phyloP scores from a whole-genome alignment of 129 eudicot species.

The Kitagawia praeruptora region DNA sequence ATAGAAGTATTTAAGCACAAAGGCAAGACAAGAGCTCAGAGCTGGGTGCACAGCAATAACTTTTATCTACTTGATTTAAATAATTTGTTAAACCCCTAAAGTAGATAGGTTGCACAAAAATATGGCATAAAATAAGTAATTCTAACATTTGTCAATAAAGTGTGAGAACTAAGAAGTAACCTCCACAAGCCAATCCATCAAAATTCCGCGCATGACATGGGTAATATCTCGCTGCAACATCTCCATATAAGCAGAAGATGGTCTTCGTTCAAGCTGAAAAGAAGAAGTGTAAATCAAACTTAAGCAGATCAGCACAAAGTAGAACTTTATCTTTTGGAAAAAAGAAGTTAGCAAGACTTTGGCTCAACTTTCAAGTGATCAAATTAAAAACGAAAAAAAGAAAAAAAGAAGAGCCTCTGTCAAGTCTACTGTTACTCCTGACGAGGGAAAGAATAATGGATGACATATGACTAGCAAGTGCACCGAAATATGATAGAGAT shows the following conservation, averaged over 20 bases:
- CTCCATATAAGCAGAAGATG: conserved; percentile 65
- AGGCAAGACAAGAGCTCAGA: neutral
- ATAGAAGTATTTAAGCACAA: neutral
- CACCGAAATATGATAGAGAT: neutral
- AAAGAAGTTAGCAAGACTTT: neutral
- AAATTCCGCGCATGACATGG: conserved; percentile 68
- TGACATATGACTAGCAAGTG: conserved; percentile 9
- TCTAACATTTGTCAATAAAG: neutral
- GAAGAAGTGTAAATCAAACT: conserved; percentile 8
- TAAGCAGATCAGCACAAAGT: neutral
- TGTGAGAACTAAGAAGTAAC: conserved; percentile 41
- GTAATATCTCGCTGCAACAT: conserved; percentile 73
- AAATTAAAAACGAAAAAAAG: neutral
- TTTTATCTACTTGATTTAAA: neutral
- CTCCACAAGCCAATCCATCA: conserved; percentile 98
- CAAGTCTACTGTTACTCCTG: neutral
- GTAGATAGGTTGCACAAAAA: neutral
- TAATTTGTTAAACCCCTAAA: neutral
- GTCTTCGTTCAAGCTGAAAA: conserved; percentile 64
- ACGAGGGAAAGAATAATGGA: conserved; percentile 3
- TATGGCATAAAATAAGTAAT: neutral
- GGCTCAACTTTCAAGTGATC: neutral
- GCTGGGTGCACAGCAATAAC: neutral
- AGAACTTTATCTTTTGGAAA: neutral
- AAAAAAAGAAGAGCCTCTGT: neutral